These are phyloP conservation scores for Malassezia sp. DNA, from an alignment of 1,284 basidiomycete species.

Conservation along the genomic window DNA sequence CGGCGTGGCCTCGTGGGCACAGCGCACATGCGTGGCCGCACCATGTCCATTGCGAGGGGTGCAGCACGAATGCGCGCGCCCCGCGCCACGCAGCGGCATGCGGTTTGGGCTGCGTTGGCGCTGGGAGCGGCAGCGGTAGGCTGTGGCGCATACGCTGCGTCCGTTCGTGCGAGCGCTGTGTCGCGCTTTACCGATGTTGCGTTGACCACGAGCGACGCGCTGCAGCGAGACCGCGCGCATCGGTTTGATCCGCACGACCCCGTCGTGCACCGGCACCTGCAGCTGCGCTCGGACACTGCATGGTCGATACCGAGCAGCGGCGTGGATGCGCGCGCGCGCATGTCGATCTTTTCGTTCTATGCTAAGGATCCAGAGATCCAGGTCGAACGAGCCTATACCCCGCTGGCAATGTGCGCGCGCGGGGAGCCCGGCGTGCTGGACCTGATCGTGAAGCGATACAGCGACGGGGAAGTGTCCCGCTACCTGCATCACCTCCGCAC, in stretches of 20 bases:
- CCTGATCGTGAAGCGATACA: slow-evolving; percentile 16
- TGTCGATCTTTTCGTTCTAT: slow-evolving; percentile 12
- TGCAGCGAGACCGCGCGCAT: not conserved
- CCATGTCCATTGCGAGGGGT: too few relatives aligned
- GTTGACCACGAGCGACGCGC: not conserved
- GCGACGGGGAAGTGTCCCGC: slow-evolving; percentile 17
- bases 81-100: not conserved
- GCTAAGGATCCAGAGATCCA: slow-evolving; percentile 17
- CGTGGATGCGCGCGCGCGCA: not conserved
- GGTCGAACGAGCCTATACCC: slow-evolving; percentile 18
- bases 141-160: not conserved
- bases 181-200: too few relatives aligned
- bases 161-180: not conserved
- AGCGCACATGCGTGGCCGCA: too few relatives aligned
- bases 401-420: not conserved
- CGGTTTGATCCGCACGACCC: not conserved
- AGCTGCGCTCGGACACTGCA: not conserved
- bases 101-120: not conserved
- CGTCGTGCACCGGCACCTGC: slow-evolving; percentile 3
- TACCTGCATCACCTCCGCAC: slow-evolving; percentile 12
- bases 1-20: too few relatives aligned
- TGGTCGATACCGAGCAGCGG: not conserved
- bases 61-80: too few relatives aligned
- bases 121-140: not conserved
- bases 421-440: not conserved